Base-by-base conservation (phyloP, 768 basidiomycete genomes). In the Multifurca ochricompacta region DNA sequence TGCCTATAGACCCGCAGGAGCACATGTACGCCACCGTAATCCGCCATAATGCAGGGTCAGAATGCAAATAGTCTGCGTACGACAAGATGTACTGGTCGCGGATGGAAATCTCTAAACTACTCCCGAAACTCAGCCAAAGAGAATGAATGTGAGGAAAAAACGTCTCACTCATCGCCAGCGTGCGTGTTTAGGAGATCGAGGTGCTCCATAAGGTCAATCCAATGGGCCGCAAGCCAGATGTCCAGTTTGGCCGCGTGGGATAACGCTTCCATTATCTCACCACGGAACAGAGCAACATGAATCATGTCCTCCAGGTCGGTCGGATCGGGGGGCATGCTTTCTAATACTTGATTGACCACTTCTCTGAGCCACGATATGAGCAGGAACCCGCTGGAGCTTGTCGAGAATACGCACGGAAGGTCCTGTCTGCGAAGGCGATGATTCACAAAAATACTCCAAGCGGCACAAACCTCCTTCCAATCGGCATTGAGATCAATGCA, bases 401-500 rank as follows among this genome's bases (percentile, higher is more conserved):
- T 28, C 21, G 10, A 9, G 35, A 18, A 32, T 16, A 73, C 90
- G 71, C 65, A 95, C 92, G 87, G 83, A 25, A 97, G 65, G 68
- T 93, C 89, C 58, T 88, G 83, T 59, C 94, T 76, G 54, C 86
- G 80, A 63, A 94, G 70, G 19, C 85, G 77, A 6, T 85, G 75
- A 64, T 93, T 86, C 18, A 93, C 82, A 65, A 93, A 92, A 4
- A 96, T 77, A 14, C 88, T 85, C 89, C 89, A 96, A 1, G 87
- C 87, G 16, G 85, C 83, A 58, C 87, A 77, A 14, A 87, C 84
- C 64, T 96, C 93, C 64, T 88, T 88, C 95, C 95, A 99, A 62
- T 91, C 89, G 3, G 79, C 80, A 39, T 82, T 87, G 3, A 87
- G 75, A 52, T 94, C 91, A 43, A 78, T 75, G 58, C 87, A 85